Evolutionary conservation across 108 stramenopile genomes (phyloP).

Genomic region (Licmophora abbreviata): DNA sequence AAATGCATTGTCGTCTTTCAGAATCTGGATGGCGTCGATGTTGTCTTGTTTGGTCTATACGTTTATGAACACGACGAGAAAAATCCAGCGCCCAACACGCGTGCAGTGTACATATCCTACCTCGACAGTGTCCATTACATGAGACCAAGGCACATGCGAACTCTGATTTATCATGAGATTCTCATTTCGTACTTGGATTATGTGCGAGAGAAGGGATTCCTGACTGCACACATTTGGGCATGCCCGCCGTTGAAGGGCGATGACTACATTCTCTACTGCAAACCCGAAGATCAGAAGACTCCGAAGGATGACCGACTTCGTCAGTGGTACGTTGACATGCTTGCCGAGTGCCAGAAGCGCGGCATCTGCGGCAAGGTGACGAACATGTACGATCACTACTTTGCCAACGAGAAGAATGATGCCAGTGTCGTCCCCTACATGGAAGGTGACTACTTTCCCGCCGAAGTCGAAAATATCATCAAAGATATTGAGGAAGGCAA

Average conservation of each 20-base stretch:
- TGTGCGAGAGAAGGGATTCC: conserved; percentile 82
- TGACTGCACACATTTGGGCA: conserved; percentile 96
- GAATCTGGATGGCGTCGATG: conserved; percentile 92
- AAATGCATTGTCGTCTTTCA: conserved; percentile 92
- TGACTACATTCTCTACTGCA: conserved; percentile 98
- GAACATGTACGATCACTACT: conserved; percentile 94
- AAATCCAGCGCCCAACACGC: conserved; percentile 76
- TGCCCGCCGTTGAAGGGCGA: conserved; percentile 98
- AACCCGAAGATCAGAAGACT: conserved; percentile 95
- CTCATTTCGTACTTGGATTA: conserved; percentile 91
- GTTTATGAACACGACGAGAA: conserved; percentile 88
- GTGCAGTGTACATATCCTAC: conserved; percentile 86
- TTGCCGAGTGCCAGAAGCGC: conserved; percentile 82
- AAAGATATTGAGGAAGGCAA: conserved; percentile 87
- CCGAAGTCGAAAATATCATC: conserved; percentile 96
- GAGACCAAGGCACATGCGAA: conserved; percentile 86
- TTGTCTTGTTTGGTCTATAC: conserved; percentile 88
- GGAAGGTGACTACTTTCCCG: conserved; percentile 98
- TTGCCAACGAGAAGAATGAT: conserved; percentile 70
- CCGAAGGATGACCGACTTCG: conserved; percentile 90
- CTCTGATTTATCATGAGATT: conserved; percentile 93
- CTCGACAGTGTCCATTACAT: conserved; percentile 92
- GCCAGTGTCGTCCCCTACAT: conserved; percentile 92
- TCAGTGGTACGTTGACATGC: conserved; percentile 96
- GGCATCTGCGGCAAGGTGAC: conserved; percentile 85